Base-by-base conservation (phyloP, 1,284 basidiomycete species). In the Vanrija sp. region DNA sequence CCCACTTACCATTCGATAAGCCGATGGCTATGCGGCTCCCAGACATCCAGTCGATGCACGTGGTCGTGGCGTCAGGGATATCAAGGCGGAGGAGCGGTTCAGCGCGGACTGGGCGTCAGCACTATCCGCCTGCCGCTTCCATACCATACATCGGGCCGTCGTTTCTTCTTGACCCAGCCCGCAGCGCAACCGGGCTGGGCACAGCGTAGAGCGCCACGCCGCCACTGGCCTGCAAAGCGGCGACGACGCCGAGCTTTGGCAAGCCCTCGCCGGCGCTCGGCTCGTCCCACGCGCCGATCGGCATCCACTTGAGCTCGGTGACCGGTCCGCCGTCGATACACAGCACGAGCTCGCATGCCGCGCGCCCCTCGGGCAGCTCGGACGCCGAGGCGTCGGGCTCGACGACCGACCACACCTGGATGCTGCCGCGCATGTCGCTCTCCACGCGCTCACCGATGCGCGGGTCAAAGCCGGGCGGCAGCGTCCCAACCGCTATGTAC, bases 231-330 rank as follows among this genome's bases (percentile, higher is more conserved):
- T 92, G 92, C 0, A 86, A 83, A 1, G 87, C 91, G 0, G 84
- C 89, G 14, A 96, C 67, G 15, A 96, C 70, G 1, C 93, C 93
- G 0, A 96, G 77, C 66, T 89, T 91, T 23, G 83, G 80, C n/a
- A 80, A 75, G 16, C 15, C 28, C 38, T 46, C 34, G 18, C 46
- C 8, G 28, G n/a, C 28, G 60, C 74, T 63, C 43, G 77, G 78
- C 47, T 72, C 55, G 65, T 91, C 89, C 65, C 89, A 83, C 18
- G 85, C 83, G 0, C 90, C 90, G 38, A 90, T 70, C 4, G 91
- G 92, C 75, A 91, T 93, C 91, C 92, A 96, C 73, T 86, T 89
- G 16, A 92, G 68, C 50, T 89, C 85, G 61, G 85, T 82, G 5
- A 85, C 87, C 5, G 86, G 82, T 0, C 90, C 89, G 25, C 81